Percentiles rank a stretch among this genome's conserved stretches.
These are phyloP conservation scores for Cystobasidium slooffiae DNA, from an alignment of 1,284 basidiomycete species.

Conservation along the genomic window DNA sequence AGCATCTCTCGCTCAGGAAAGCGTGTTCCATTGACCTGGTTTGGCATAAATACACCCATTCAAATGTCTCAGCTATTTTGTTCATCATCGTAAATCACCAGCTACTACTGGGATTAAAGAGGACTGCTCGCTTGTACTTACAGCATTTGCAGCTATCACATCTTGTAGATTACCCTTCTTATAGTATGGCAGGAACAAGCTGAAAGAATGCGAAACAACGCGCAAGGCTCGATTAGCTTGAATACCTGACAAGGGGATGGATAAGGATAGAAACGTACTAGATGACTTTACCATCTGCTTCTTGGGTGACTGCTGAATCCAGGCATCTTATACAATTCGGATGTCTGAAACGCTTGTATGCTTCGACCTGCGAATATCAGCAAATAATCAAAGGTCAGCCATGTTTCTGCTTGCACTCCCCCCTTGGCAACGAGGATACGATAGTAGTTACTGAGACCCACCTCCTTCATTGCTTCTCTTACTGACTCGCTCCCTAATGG, in stretches of 20 bases:
- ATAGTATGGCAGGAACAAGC: conserved; percentile 79
- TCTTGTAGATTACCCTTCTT: conserved; percentile 80
- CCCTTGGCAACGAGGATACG: not conserved
- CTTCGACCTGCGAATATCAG: conserved; percentile 39
- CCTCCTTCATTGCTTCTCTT: conserved; percentile 52
- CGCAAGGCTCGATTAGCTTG: no score
- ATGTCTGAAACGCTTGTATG: conserved; percentile 64
- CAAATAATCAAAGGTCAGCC: not conserved
- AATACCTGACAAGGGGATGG: not conserved
- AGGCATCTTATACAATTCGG: conserved; percentile 86
- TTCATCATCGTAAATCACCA: no score
- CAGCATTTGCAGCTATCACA: conserved; percentile 82
- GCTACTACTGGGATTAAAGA: not conserved
- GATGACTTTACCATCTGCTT: conserved; percentile 84
- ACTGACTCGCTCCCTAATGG: conserved; percentile 51
- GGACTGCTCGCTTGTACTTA: conserved; percentile 54
- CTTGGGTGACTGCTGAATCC: conserved; percentile 94
- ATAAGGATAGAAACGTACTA: conserved; percentile 65
- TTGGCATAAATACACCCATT: not conserved
- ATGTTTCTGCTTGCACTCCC: not conserved
- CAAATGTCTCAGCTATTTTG: no score
- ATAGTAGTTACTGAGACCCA: not conserved
- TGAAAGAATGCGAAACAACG: not conserved
- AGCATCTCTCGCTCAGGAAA: conserved; percentile 89
- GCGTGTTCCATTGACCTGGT: conserved; percentile 67